phyloP scores from a whole-genome alignment of 2,329 filamentous ascomycete genomes.

The Aaosphaeria arxii region DNA sequence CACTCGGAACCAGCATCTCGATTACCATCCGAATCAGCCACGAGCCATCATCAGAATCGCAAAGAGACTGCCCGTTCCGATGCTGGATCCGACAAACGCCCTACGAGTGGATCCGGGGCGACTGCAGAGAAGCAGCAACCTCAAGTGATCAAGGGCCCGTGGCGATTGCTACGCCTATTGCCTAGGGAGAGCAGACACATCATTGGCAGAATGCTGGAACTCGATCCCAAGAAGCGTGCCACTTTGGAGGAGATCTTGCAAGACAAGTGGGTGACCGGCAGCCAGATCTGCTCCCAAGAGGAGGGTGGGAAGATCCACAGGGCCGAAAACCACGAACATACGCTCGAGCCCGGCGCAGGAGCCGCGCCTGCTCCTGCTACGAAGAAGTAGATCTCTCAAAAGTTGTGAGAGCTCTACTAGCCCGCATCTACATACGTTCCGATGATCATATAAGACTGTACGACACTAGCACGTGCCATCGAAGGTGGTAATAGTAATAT shows the following conservation, averaged over 20 bases:
- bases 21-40: slow-evolving; percentile 23
- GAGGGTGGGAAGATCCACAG: slow-evolving; percentile 69
- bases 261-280: slow-evolving; percentile 87
- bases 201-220: slow-evolving; percentile 86
- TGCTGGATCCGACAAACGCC: slow-evolving; percentile 10
- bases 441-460: too few relatives aligned
- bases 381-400: slow-evolving; percentile 18
- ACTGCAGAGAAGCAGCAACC: slow-evolving; percentile 21
- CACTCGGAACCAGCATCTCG: slow-evolving; percentile 42
- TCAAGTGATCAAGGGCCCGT: slow-evolving; percentile 80
- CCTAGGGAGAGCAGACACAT: slow-evolving; percentile 88
- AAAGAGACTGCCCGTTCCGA: slow-evolving; percentile 21
- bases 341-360: slow-evolving; percentile 65
- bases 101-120: slow-evolving; percentile 5
- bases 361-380: slow-evolving; percentile 25
- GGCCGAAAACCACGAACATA: slow-evolving; percentile 76
- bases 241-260: slow-evolving; percentile 81
- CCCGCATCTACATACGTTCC: too few relatives aligned
- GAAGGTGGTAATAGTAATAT: too few relatives aligned
- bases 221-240: slow-evolving; percentile 79
- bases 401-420: background rate
- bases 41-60: slow-evolving; percentile 25
- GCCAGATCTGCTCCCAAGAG: slow-evolving; percentile 78
- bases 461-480: too few relatives aligned
- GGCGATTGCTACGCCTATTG: slow-evolving; percentile 81